Evolutionary conservation across 2,329 filamentous ascomycete genomes (phyloP), one percentile per base, ranked within the genome.

Genomic region (Sporothrix inflata): DNA sequence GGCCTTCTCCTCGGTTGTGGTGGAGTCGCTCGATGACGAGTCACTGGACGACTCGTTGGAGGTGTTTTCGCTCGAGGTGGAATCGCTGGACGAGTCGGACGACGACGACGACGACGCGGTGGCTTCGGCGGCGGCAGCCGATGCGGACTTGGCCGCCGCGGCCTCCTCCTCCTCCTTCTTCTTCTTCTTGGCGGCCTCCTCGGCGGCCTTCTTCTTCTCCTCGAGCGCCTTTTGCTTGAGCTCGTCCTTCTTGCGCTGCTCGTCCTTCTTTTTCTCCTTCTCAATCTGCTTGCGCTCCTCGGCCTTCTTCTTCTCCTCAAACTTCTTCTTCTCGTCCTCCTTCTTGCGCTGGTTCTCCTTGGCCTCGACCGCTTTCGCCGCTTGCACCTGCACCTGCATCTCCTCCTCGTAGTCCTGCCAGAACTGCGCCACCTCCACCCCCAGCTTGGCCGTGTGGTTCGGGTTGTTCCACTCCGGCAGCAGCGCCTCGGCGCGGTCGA

Each of bases 381-480:
- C 60, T 19, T 67, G 11, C 14, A 74, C 12, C 11, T 60, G 34
- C 14, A 6, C 63, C 16, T 30, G 38, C 69, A 65, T 72, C 66
- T 75, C 69, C 38, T 69, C 66, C n/a, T 76, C 69, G 24, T 72
- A 74, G 34, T 75, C 72, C 4, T 70, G 30, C 77, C 77, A 79
- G 66, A 75, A 79, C 38, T 73, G 61, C 5, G 69, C 69, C 21
- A 73, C 68, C 68, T 78, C 74, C 2, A 65, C 49, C 12, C 47
- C 42, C 51, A 79, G 73, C 30, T 42, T 42, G 1, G 66, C 57
- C 38, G 75, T 73, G 24, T 73, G 71, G 9, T 76, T 77, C 9
- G 74, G 71, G 72, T 79, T 77, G 75, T 75, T 75, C 78, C 78
- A 79, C 72, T 78, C 75, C 4, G 78, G 78, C 24, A 78, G 75